These are phyloP conservation scores for Talaromyces sp. DNA, from an alignment of 2,329 filamentous ascomycete genomes.

Conservation along the genomic window DNA sequence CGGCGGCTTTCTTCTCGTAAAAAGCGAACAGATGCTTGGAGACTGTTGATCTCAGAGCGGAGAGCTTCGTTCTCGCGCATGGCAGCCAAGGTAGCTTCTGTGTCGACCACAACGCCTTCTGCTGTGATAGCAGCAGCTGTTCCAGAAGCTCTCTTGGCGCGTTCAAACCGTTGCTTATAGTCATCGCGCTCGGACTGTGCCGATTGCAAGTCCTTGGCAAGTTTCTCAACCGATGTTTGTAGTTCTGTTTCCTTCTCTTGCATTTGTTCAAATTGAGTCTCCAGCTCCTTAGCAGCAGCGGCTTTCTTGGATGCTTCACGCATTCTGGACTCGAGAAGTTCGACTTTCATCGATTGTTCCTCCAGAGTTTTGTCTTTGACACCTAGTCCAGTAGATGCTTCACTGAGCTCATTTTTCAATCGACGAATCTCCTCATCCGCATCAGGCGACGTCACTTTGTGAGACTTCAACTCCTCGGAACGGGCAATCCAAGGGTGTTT, in stretches of 20 bases:
- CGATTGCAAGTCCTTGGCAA: slow-evolving; percentile 31
- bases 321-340: slow-evolving; percentile 84
- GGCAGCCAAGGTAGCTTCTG: slow-evolving; percentile 32
- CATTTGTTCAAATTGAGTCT: slow-evolving; percentile 36
- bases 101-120: slow-evolving; percentile 35
- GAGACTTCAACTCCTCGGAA: slow-evolving; percentile 73
- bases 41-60: slow-evolving; percentile 36
- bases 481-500: slow-evolving; percentile 78
- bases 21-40: slow-evolving; percentile 44
- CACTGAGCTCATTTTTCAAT: slow-evolving; percentile 73
- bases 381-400: slow-evolving; percentile 66
- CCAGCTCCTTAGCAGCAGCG: slow-evolving; percentile 42
- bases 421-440: slow-evolving; percentile 78
- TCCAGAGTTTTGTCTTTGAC: slow-evolving; percentile 77
- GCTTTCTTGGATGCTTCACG: slow-evolving; percentile 76
- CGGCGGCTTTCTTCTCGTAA: slow-evolving; percentile 42
- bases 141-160: slow-evolving; percentile 36
- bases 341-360: slow-evolving; percentile 84
- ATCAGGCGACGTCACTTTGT: slow-evolving; percentile 74
- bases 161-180: slow-evolving; percentile 37
- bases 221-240: slow-evolving; percentile 27
- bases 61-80: slow-evolving; percentile 41
- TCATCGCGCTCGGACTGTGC: slow-evolving; percentile 38
- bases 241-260: slow-evolving; percentile 30
- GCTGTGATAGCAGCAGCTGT: slow-evolving; percentile 29